Base-by-base conservation (phyloP, 805 yeast species). In the Candida sanyiensis region DNA sequence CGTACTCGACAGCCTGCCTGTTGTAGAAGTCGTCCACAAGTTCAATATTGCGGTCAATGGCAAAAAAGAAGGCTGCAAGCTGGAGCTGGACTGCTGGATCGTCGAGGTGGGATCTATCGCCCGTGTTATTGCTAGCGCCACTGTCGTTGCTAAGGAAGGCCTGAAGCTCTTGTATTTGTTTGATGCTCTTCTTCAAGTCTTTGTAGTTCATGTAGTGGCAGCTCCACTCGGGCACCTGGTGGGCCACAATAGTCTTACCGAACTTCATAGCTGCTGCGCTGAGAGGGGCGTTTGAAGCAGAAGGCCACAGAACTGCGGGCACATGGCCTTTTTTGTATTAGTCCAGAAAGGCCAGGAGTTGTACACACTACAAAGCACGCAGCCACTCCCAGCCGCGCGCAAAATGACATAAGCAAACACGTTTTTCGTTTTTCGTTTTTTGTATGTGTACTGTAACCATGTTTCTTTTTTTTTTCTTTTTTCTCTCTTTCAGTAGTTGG, bases 211-310 rank as follows among this genome's bases (percentile, higher is more conserved):
- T 74, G 55, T 90, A 90, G 52, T 72, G 73, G 42, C 75, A 73
- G 13, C 42, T 39, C 97, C 97, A 90, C 62, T 88, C 96, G 4
- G 97, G 97, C 41, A 89, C 87, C 67, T 88, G 95, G 62, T 90
- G 95, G 34, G 83, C 69, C 23, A 77, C 64, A 48, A 85, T 69
- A 7, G 56, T 51, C 35, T 51, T 51, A 13, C 56, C 56, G 23
- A 51, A 51, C 49, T 51, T 51, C 56, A 51, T 51, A n/a, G n/a
- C n/a, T n/a, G n/a, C n/a, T n/a, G n/a, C n/a, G n/a, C n/a, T n/a
- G n/a, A n/a, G n/a, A 15, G n/a, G 19, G 17, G 31, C 13, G 17
- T 12, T 10, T 13, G 11, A 16, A 22, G 25, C 11, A 22, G 25
- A 8, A 22, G 25, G 8, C 25, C 8, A 11, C 10, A 22, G 10